Percentiles rank a stretch among this genome's conserved stretches.
These are phyloP conservation scores for Penicillium sp. DNA, from an alignment of 2,329 filamentous ascomycete genomes.

Conservation along the genomic window DNA sequence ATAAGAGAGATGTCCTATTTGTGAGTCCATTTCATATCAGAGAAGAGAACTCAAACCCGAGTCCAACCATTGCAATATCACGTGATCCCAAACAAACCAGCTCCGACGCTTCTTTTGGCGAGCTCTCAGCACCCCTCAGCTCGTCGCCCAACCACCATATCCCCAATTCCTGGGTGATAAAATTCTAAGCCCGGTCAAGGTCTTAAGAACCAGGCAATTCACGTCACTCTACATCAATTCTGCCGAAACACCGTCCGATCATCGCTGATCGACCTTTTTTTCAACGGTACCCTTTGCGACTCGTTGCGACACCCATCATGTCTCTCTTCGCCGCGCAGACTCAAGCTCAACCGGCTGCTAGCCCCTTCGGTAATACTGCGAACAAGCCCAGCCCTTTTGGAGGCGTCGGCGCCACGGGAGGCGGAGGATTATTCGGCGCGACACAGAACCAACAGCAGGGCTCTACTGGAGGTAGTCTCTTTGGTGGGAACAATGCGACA, in stretches of 20 bases:
- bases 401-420: constrained; percentile 22
- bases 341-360: constrained; percentile 18
- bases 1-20: background rate
- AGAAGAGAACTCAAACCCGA: background rate
- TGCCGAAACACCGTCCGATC: background rate
- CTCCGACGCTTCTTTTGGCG: constrained; percentile 18
- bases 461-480: constrained; percentile 21
- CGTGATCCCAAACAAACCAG: constrained; percentile 24
- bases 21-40: background rate
- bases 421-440: constrained; percentile 31
- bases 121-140: constrained; percentile 20
- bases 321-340: constrained; percentile 36
- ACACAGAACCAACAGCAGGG: constrained; percentile 23
- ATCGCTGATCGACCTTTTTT: constrained; percentile 14
- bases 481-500: constrained; percentile 22
- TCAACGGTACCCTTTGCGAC: constrained; percentile 11
- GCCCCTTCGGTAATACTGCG: constrained; percentile 31
- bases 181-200: background rate
- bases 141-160: constrained; percentile 8
- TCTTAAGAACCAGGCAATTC: background rate
- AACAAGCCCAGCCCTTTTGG: constrained; percentile 40
- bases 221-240: background rate
- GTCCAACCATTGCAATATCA: constrained; percentile 4
- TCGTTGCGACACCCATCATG: constrained; percentile 24
- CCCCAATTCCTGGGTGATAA: background rate